phyloP scores from a whole-genome alignment of 1,284 basidiomycete genomes.

The Rhizopogon hawkerae region DNA sequence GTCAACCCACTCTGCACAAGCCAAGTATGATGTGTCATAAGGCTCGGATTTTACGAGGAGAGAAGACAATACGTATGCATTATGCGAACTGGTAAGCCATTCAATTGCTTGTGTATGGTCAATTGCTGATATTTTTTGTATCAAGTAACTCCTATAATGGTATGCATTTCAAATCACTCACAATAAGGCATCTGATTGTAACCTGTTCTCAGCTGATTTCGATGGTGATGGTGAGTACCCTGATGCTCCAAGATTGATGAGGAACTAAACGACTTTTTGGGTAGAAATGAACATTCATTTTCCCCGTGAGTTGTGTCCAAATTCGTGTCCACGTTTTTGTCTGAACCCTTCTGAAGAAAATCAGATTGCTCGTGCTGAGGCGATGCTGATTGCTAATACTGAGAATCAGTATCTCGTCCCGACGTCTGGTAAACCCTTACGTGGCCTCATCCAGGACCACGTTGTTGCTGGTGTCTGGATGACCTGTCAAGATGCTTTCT shows the following conservation, averaged over 20 bases:
- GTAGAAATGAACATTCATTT: constrained; percentile 99
- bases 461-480: constrained; percentile 99
- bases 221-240: constrained; percentile 81
- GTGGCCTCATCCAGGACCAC: constrained; percentile 98
- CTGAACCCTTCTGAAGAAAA: constrained; percentile 51
- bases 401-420: constrained; percentile 99
- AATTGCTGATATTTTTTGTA: constrained; percentile 7
- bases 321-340: constrained; percentile 6
- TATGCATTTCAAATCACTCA: constrained; percentile 27
- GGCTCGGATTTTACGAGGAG: constrained; percentile 86
- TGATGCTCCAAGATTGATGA: constrained; percentile 3
- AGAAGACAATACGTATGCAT: constrained; percentile 99
- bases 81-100: constrained; percentile 89
- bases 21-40: constrained; percentile 99
- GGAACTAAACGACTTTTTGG: constrained; percentile 12
- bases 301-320: constrained; percentile 59
- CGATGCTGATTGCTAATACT: constrained; percentile 92
- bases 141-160: constrained; percentile 94
- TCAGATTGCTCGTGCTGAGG: constrained; percentile 88
- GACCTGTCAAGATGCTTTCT: constrained; percentile 94
- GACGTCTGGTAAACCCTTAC: constrained; percentile 95
- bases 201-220: constrained; percentile 72
- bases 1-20: constrained; percentile 98
- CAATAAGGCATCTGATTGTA: constrained; percentile 7
- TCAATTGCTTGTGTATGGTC: background rate